phyloP scores from a whole-genome alignment of 192 early-diverging fungal genomes.

The Backusella westeae region DNA sequence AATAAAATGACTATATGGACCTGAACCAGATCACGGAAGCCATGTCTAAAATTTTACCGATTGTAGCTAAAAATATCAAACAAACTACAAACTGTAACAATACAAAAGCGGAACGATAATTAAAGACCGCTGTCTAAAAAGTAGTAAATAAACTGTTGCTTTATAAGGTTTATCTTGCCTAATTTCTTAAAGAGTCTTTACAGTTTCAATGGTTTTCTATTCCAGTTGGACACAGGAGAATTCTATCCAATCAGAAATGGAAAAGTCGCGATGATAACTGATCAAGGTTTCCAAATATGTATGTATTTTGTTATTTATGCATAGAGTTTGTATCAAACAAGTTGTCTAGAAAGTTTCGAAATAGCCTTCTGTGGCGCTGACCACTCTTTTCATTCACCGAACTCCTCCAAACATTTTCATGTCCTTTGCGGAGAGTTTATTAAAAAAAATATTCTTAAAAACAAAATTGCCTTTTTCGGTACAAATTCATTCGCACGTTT shows the following conservation, averaged over 20 bases:
- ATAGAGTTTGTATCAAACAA: background rate
- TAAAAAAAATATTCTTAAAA: background rate
- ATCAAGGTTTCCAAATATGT: background rate
- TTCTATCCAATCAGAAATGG: background rate
- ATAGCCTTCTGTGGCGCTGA: background rate
- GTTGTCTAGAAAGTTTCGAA: constrained; percentile 1
- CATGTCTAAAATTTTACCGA: background rate
- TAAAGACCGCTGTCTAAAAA: background rate
- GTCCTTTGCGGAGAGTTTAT: background rate
- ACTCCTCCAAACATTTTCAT: background rate
- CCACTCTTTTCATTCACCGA: background rate
- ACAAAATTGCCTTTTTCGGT: background rate
- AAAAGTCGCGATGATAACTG: background rate
- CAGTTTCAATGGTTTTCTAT: background rate
- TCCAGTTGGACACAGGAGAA: background rate
- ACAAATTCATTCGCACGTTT: background rate
- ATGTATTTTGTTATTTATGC: background rate
- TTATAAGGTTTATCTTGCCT: background rate
- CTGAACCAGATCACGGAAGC: background rate
- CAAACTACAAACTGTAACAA: background rate
- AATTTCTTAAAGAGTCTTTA: background rate
- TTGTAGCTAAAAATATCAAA: background rate
- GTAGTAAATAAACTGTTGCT: background rate
- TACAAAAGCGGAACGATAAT: background rate
- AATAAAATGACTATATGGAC: background rate